Percentiles rank a stretch among this genome's conserved stretches.
Conservation (phyloP, 768 basidiomycete species). For the Tremella yokohamensis region DNA sequence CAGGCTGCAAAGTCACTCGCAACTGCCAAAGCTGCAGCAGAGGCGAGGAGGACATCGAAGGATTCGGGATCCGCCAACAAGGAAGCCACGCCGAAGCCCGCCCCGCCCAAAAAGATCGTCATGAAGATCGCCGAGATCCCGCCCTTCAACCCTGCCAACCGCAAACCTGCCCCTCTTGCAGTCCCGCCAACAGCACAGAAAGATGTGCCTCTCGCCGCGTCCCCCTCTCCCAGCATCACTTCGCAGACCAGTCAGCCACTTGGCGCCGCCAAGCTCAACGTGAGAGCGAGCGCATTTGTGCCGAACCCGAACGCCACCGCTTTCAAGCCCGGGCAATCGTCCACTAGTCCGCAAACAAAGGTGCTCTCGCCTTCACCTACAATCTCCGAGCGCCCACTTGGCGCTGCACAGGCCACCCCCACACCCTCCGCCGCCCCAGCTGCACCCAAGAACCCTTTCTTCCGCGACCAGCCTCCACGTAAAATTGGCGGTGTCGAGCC, state of each 20-base stretch:
- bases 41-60: conserved; percentile 1
- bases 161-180: conserved; percentile 22
- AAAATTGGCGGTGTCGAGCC: conserved; percentile 74
- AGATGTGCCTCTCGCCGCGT: conserved; percentile 33
- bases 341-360: conserved; percentile 22
- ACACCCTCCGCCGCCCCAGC: conserved; percentile 51
- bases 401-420: conserved; percentile 14
- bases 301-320: conserved; percentile 81
- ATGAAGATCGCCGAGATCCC: conserved; percentile 91
- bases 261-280: conserved; percentile 65
- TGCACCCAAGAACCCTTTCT: conserved; percentile 66
- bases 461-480: conserved; percentile 67
- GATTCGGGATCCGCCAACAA: conserved; percentile 20
- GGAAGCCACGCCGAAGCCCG: conserved; percentile 63
- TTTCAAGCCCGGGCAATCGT: conserved; percentile 59
- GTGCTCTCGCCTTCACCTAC: conserved; percentile 3
- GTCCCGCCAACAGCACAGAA: conserved; percentile 32
- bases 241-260: conserved; percentile 39
- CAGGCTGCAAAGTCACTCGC: conserved; percentile 55
- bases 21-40: conserved; percentile 18
- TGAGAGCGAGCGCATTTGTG: conserved; percentile 69
- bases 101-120: conserved; percentile 49
- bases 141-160: conserved; percentile 71
- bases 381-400: conserved; percentile 11
- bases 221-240: conserved; percentile 48